phyloP scores from a whole-genome alignment of 116 monocot species.

The Cymodocea nodosa region DNA sequence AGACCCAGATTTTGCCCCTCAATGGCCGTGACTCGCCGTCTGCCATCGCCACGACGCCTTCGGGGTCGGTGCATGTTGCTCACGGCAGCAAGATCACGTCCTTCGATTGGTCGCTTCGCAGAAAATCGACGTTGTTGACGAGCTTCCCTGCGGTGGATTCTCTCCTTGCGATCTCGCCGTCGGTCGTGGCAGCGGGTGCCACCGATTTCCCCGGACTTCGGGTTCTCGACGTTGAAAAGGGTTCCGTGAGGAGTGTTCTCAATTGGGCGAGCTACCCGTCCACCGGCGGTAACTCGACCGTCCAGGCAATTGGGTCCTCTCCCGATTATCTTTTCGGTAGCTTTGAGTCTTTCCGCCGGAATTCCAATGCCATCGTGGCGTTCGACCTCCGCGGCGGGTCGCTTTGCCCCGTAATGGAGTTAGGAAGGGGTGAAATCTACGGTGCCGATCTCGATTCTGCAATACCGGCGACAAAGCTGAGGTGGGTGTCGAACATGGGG shows the following conservation, averaged over 20 bases:
- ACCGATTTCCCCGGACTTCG: slow-evolving; percentile 67
- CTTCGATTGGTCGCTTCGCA: slow-evolving; percentile 41
- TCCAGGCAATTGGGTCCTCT: slow-evolving; percentile 43
- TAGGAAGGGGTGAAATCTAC: slow-evolving; percentile 57
- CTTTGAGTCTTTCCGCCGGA: slow-evolving; percentile 75
- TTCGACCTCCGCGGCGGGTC: slow-evolving; percentile 40
- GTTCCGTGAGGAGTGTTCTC: slow-evolving; percentile 22
- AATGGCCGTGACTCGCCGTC: slow-evolving; percentile 34
- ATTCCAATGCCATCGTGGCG: slow-evolving; percentile 54
- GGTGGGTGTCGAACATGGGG: slow-evolving; percentile 35
- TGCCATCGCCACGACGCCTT: slow-evolving; percentile 22
- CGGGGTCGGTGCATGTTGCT: slow-evolving; percentile 42
- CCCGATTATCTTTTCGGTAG: slow-evolving; percentile 37
- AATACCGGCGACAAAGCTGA: slow-evolving; percentile 69
- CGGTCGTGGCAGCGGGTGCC: slow-evolving; percentile 56
- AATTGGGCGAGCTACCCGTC: slow-evolving; percentile 34
- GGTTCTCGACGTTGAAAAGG: slow-evolving; percentile 18
- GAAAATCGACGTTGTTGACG: slow-evolving; percentile 51
- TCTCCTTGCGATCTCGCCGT: slow-evolving; percentile 37
- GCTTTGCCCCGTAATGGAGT: slow-evolving; percentile 26
- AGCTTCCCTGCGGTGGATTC: slow-evolving; percentile 63
- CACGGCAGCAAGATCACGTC: slow-evolving; percentile 67
- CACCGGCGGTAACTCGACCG: slow-evolving; percentile 18
- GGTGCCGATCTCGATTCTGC: slow-evolving; percentile 80
- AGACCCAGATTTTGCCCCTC: slow-evolving; percentile 31